Base-by-base conservation (phyloP, 2,329 filamentous ascomycete genomes). In the Drechslerella stenobrocha region DNA sequence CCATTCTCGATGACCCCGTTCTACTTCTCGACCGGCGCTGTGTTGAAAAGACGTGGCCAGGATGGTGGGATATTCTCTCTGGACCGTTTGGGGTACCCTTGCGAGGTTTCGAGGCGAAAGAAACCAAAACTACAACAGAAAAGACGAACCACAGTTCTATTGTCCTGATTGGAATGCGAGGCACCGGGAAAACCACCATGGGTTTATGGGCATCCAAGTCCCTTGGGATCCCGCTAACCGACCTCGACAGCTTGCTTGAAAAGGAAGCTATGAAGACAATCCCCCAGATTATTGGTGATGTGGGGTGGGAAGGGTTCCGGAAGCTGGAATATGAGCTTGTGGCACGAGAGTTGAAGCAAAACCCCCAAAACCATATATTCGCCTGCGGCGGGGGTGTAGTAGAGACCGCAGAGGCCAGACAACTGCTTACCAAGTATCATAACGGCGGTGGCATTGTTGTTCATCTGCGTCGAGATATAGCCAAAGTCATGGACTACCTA, bases 11-110 rank as follows among this genome's bases (percentile, higher is more conserved):
- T 1, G 77, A 83, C 5, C 82, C 89, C 0, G 87, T 90, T 0
- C 78, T 95, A 13, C 85, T 98, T 52, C 82, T 89, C 1, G 93
- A 98, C 76, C 87, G 90, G 66, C 90, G 96, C 74, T 98, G 93
- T 75, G 89, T 90, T 1, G 91, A 88, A 37, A 98, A 98, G 81
- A 98, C 93, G 1, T 98, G 93, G 93, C 93, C 93, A 0, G 93
- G 92, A 7, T 98, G 93, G 90, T 98, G 93, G 93, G 93, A 98
- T 76, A 84, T 86, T 15, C 78, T 97, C 58, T 86, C 86, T 20
- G 84, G 88, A 71, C 83, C 84, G 11, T 98, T 96, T 79, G 81
- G 85, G 30, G 88, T 88, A 24, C 78, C 81, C 24, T 79, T 97
- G n/a, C 83, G 86, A 66, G 93, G 93, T 9, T 83, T 86, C 32